Conservation (phyloP, 352 stramenopile species). For the Phytophthora aleatoria region DNA sequence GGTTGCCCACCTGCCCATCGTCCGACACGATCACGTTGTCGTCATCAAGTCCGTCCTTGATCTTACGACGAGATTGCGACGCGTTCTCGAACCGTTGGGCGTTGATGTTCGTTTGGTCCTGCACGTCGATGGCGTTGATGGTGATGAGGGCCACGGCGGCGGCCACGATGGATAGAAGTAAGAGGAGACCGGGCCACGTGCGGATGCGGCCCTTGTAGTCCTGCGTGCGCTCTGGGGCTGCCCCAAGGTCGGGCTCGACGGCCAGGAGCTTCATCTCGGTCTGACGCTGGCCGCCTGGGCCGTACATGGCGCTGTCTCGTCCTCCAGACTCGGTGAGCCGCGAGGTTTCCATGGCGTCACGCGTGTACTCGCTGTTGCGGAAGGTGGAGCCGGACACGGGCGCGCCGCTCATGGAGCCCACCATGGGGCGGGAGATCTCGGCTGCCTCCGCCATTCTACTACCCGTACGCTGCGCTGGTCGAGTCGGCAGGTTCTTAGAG, state of each 20-base stretch:
- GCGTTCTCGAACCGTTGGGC: slow-evolving; percentile 37
- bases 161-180: slow-evolving; percentile 51
- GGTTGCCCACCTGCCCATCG: slow-evolving; percentile 61
- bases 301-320: slow-evolving; percentile 34
- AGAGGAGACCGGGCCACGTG: slow-evolving; percentile 63
- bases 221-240: slow-evolving; percentile 45
- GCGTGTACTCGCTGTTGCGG: slow-evolving; percentile 52
- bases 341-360: slow-evolving; percentile 26
- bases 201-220: slow-evolving; percentile 79
- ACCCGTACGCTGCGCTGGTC: background rate
- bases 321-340: slow-evolving; percentile 43
- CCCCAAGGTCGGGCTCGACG: slow-evolving; percentile 42
- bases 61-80: slow-evolving; percentile 34
- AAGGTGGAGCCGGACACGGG: slow-evolving; percentile 39
- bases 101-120: slow-evolving; percentile 33
- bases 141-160: slow-evolving; percentile 54
- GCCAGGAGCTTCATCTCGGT: slow-evolving; percentile 73
- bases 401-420: slow-evolving; percentile 15
- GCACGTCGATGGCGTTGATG: slow-evolving; percentile 42
- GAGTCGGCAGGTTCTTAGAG: slow-evolving; percentile 11
- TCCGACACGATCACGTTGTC: slow-evolving; percentile 44
- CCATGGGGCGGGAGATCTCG: slow-evolving; percentile 42
- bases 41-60: slow-evolving; percentile 46
- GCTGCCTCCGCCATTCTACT: slow-evolving; percentile 19
- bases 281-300: slow-evolving; percentile 31